Base-by-base conservation (phyloP, 345 rosid species). In the Gynandropsis gynandra region DNA sequence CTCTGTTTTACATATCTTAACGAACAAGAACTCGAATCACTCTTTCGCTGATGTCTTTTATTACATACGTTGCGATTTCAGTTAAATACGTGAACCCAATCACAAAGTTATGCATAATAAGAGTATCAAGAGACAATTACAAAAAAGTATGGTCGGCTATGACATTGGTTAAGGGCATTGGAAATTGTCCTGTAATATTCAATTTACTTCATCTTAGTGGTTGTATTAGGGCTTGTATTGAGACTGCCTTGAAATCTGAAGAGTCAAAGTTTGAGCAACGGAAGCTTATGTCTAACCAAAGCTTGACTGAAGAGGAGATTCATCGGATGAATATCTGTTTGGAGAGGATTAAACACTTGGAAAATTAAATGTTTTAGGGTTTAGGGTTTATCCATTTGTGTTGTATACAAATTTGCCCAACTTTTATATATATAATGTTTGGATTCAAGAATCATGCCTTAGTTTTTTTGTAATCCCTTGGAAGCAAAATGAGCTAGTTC, bases 61-160 rank as follows among this genome's bases (percentile, higher is more conserved):
- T n/a, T n/a, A n/a, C n/a, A n/a, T n/a, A 36, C 3, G n/a, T 31
- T 36, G 20, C 24, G 7, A 4, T 42, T 42, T 76, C 61, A 75
- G 92, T 87, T 27, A 85, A 82, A 57, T 80, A 84, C 60, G 78
- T 79, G 59, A 87, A 87, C 56, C 87, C 89, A 3, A 65, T 77
- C 15, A 87, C 95, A 10, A 87, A 84, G 74, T 42, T 79, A 1
- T 77, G 81, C 39, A 68, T 90, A 3, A 65, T 90, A 42, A 74
- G 96, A 75, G 64, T 79, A 15, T 80, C 92, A 5, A 69, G 92
- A 58, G 96, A 83, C 10, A 85, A 80, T 13, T 70, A 80, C 52
- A 81, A 74, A 67, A 78, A 73, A 58, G 80, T 87, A 20, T 82
- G 95, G 93, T 72, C 81, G 16, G 87, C 95, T 6, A 74, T 82